Base-by-base conservation (phyloP, 2,329 filamentous ascomycete genomes). In the Fusarium sp. region DNA sequence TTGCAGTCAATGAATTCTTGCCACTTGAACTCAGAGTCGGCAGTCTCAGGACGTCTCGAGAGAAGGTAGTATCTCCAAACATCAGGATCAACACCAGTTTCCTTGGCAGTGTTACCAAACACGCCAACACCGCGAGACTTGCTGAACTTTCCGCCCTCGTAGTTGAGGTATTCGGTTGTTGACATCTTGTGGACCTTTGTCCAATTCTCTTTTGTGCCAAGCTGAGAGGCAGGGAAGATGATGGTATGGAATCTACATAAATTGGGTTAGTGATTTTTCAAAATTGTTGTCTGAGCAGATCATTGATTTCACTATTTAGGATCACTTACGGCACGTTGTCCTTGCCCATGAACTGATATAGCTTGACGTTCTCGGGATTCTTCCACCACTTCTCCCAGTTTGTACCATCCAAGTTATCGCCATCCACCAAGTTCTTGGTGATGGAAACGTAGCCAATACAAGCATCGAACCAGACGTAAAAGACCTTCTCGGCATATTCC, bases 321-420 rank as follows among this genome's bases (percentile, higher is more conserved):
- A 17, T 96, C 8, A 73, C 71, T 67, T 59, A 73, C 71, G 89
- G 89, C 17, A 93, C 77, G 30, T 80, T 80, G 73, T 83, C 79
- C 75, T 97, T 97, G 80, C 94, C 94, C 88, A 97, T 92, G 84
- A 97, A 96, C 81, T 97, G 94, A 79, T 96, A 97, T 14, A 97
- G 86, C 75, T 91, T 87, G 46, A 97, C 94, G 32, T 97, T 85
- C 43, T 97, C 90, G 1, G 93, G 93, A 77, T 96, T 91, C 75
- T 91, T 89, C 94, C 94, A 97, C 94, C 94, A 97, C 75, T 92
- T 86, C 82, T 97, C 89, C 94, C 94, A 97, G 65, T 96, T 85
- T 43, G 89, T 86, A 40, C 82, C 80, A 5, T 75, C 72, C 15
- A 77, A 65, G 62, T 84, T 75, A 52, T 78, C 77, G 15, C 78